Evolutionary conservation across 495 filamentous ascomycete species (phyloP).

Genomic region (Daldinia caldariorum): DNA sequence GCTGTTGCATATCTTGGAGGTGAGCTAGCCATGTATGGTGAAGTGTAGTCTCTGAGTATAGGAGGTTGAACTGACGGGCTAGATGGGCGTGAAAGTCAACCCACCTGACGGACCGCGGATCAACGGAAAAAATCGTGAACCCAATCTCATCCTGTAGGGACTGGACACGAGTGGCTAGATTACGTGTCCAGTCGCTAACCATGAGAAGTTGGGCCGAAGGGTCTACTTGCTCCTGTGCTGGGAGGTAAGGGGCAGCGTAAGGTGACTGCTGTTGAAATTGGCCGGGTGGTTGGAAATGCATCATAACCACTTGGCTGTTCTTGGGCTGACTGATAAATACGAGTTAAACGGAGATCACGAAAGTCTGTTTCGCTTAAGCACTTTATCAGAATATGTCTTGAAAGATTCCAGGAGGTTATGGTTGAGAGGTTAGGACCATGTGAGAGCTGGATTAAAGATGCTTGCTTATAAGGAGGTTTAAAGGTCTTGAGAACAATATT

Average conservation of each 20-base stretch:
- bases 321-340: not conserved
- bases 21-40: constrained; percentile 17
- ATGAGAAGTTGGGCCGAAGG: not conserved
- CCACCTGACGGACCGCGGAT: not conserved
- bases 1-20: not conserved
- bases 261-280: not conserved
- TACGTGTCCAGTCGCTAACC: constrained; percentile 3
- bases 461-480: not conserved
- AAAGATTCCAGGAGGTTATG: not conserved
- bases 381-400: not conserved
- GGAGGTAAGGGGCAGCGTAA: not conserved
- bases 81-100: constrained; percentile 6
- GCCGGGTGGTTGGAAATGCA: not conserved
- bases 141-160: not conserved
- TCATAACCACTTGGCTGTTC: not conserved
- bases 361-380: not conserved
- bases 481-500: not conserved
- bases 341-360: not conserved
- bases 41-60: not conserved
- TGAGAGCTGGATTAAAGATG: not conserved
- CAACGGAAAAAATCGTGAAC: not conserved
- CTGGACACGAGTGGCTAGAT: not conserved
- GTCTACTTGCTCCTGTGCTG: not conserved
- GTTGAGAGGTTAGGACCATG: not conserved
- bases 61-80: not conserved